Conservation (phyloP, 495 filamentous ascomycete genomes). For the Talaromyces trachyspermus region DNA sequence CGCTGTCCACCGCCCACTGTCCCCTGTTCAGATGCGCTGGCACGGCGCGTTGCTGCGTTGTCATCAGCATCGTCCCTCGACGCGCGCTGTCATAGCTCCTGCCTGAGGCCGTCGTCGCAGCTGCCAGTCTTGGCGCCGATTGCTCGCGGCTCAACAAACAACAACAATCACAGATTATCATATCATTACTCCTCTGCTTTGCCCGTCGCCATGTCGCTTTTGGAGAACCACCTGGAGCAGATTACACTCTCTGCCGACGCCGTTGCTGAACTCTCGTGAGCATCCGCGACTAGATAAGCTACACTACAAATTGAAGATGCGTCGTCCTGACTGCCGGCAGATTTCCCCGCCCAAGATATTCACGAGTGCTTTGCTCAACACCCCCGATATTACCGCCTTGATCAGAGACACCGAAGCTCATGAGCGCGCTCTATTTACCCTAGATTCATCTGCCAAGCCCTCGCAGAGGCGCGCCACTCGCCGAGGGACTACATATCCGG, state of each 20-base stretch:
- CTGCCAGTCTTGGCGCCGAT: background rate
- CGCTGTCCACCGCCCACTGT: no score
- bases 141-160: background rate
- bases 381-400: conserved; percentile 84
- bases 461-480: conserved; percentile 40
- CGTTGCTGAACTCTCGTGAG: conserved; percentile 78
- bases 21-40: no score
- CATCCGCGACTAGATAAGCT: conserved; percentile 1
- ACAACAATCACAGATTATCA: background rate
- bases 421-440: conserved; percentile 90
- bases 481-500: conserved; percentile 38
- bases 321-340: conserved; percentile 29
- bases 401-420: conserved; percentile 95
- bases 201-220: conserved; percentile 55
- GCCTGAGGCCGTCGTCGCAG: background rate
- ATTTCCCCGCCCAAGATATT: conserved; percentile 93
- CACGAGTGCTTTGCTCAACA: conserved; percentile 82
- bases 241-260: conserved; percentile 75
- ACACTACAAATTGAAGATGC: background rate
- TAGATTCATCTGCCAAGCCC: conserved; percentile 55
- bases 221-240: conserved; percentile 83
- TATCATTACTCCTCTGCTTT: conserved; percentile 1
- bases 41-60: no score
- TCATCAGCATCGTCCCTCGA: no score
- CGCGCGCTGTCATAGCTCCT: conserved; percentile 5